phyloP scores from a whole-genome alignment of 495 filamentous ascomycete species.

The Hypoxylon cercidicola region DNA sequence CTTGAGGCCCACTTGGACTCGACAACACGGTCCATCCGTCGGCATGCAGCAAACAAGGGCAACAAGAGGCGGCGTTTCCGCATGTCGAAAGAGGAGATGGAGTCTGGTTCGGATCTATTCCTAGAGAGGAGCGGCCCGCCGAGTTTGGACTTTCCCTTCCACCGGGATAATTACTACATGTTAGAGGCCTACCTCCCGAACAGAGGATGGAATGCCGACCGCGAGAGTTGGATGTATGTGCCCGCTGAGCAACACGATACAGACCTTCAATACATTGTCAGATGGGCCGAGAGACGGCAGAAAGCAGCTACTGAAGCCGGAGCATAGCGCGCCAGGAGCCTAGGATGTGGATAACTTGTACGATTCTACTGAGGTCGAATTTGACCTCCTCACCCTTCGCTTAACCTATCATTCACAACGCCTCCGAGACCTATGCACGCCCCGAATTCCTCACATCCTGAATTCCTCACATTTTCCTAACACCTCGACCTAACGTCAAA shows the following conservation, averaged over 20 bases:
- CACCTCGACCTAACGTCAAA: too few species aligned
- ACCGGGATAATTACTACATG: constrained; percentile 66
- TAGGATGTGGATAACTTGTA: background rate
- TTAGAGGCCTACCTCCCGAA: constrained; percentile 61
- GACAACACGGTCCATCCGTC: constrained; percentile 59
- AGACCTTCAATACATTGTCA: constrained; percentile 48
- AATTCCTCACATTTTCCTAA: too few species aligned
- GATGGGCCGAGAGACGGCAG: constrained; percentile 31
- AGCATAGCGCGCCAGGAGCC: background rate
- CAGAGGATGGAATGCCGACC: constrained; percentile 54
- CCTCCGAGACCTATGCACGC: too few species aligned
- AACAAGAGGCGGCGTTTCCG: constrained; percentile 59
- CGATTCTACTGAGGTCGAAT: background rate
- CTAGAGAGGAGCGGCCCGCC: constrained; percentile 57
- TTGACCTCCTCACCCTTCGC: too few species aligned
- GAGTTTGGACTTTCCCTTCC: constrained; percentile 60
- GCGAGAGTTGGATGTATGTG: constrained; percentile 55
- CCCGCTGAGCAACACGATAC: constrained; percentile 55
- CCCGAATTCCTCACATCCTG: too few species aligned
- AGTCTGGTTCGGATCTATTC: constrained; percentile 58
- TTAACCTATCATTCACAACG: too few species aligned
- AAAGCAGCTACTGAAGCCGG: background rate
- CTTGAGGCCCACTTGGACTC: constrained; percentile 63
- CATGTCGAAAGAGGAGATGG: constrained; percentile 58
- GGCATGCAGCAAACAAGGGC: constrained; percentile 57